Conservation (phyloP, 1,139 yeast species). For the Zhuliangozyma parablackwelliae region DNA sequence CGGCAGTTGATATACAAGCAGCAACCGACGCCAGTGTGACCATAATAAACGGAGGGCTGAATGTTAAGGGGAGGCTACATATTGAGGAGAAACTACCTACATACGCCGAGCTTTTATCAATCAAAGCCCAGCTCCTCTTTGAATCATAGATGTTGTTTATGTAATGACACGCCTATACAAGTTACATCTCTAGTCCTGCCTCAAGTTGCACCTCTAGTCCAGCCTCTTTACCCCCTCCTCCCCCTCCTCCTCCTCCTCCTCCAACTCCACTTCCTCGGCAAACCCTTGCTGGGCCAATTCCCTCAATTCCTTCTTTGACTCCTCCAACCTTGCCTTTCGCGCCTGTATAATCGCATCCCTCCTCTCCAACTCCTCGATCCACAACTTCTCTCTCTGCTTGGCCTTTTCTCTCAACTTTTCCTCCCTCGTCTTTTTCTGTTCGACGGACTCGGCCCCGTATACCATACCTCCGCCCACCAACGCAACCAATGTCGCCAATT, state of each 20-base stretch:
- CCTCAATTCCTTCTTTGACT: slow-evolving; percentile 34
- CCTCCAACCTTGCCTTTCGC: slow-evolving; percentile 47
- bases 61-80: too few species aligned
- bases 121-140: too few species aligned
- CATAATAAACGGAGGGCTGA: too few species aligned
- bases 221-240: too few species aligned
- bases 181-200: too few species aligned
- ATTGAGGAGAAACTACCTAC: background rate
- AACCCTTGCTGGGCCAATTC: slow-evolving; percentile 42
- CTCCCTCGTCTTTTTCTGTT: slow-evolving; percentile 49
- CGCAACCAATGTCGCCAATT: slow-evolving; percentile 77
- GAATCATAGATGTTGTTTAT: too few species aligned
- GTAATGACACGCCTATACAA: too few species aligned
- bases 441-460: slow-evolving; percentile 44
- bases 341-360: slow-evolving; percentile 71
- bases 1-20: too few species aligned
- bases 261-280: slow-evolving; percentile 13
- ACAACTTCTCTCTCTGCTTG: slow-evolving; percentile 72
- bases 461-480: slow-evolving; percentile 73
- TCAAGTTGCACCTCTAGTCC: too few species aligned
- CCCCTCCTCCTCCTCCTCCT: background rate
- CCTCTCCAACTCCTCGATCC: slow-evolving; percentile 89
- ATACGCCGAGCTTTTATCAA: background rate
- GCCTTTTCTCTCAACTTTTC: slow-evolving; percentile 70
- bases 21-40: too few species aligned